phyloP scores from a whole-genome alignment of 2,329 filamentous ascomycete species.

The Aspergillus sp. region DNA sequence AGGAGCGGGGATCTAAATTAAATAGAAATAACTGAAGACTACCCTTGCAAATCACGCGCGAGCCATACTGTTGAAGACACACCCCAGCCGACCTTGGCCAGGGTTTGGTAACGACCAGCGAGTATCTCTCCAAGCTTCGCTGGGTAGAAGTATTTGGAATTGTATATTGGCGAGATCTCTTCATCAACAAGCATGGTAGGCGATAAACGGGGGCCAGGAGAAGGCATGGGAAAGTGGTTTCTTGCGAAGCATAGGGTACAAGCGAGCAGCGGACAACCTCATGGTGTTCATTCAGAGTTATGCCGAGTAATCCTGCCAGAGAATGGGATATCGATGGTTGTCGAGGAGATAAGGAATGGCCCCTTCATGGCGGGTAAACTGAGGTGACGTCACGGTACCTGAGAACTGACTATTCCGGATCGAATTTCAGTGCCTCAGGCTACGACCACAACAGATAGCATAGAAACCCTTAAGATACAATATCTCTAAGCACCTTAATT shows the following conservation, averaged over 20 bases:
- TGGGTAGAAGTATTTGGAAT: slow-evolving; percentile 40
- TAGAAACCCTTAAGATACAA: too few species aligned
- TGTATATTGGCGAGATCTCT: slow-evolving; percentile 40
- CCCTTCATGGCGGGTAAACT: too few species aligned
- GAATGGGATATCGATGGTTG: too few species aligned
- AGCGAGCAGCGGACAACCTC: slow-evolving; percentile 19
- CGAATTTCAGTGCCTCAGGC: too few species aligned
- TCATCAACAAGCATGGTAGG: slow-evolving; percentile 38
- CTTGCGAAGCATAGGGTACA: slow-evolving; percentile 24
- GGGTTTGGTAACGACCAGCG: slow-evolving; percentile 35
- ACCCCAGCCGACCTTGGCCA: slow-evolving; percentile 46
- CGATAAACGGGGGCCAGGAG: slow-evolving; percentile 24
- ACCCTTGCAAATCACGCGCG: slow-evolving; percentile 30
- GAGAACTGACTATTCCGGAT: too few species aligned
- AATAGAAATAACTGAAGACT: slow-evolving; percentile 20
- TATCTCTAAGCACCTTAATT: too few species aligned
- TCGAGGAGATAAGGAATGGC: too few species aligned
- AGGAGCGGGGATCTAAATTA: slow-evolving; percentile 21
- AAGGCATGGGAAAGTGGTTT: slow-evolving; percentile 27
- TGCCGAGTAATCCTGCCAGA: too few species aligned
- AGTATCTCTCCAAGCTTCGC: slow-evolving; percentile 40
- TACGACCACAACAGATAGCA: too few species aligned
- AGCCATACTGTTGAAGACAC: slow-evolving; percentile 37
- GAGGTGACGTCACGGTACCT: too few species aligned
- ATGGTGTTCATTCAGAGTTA: slow-evolving; percentile 23